Evolutionary conservation across 164 flowering plant genomes (phyloP), one percentile per base, ranked within the genome.

Genomic region (Tinospora cordifolia): DNA sequence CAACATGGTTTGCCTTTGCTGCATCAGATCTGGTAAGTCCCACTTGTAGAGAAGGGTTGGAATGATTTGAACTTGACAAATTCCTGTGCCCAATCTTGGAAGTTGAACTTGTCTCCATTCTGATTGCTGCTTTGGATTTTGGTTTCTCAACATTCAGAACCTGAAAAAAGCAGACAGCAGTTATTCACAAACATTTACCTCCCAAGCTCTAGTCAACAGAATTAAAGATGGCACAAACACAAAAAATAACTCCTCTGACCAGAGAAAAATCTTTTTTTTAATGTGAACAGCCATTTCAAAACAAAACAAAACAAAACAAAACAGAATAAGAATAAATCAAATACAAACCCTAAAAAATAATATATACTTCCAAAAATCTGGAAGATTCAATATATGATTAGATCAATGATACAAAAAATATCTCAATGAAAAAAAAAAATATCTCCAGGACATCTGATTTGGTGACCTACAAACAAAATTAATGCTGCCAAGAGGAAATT

Each of bases 91-190:
- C 84, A 77, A 58, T 77, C 84, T 83, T 89, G 22, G 79, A 39
- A 67, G 80, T 76, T 38, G 72, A 66, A 73, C 63, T 77, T 49
- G 69, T 51, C 62, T 89, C 97, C 71, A 75, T 66, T 77, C 90
- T 85, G 51, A 65, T 68, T 12, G 75, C 69, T 58, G 78, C 19
- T 77, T 89, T 93, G 15, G 88, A 72, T 81, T 90, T 93, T 51
- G 81, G 77, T 79, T 93, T 93, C 62, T 93, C 98, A 54, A 86
- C 79, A 65, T 63, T 84, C 46, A 79, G 82, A 68, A 79, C 84
- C 93, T 92, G 89, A 41, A 73, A 62, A n/a, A 66, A 70, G 17
- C 41, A 34, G 25, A 47, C 15, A 46, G 6, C n/a, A 41, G 30
- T 22, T 39, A 67, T 54, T 54, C 60, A 54, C 24, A 6, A 54